Conservation (phyloP, 2,329 filamentous ascomycete species). For the Penicillium sp. region DNA sequence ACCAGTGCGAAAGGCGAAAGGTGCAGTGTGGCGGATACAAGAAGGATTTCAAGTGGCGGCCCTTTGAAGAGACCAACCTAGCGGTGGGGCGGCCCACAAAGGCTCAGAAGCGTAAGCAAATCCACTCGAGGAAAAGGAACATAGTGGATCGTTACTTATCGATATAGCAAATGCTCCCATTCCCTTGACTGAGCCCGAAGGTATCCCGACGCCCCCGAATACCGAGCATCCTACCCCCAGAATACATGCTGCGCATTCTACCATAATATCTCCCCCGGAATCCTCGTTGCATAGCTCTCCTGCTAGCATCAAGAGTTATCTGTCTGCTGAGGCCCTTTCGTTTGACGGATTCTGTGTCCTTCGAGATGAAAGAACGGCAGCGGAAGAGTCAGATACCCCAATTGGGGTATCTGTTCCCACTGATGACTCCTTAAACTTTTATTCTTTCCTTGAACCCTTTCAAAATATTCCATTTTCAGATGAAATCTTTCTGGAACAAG, state of each 20-base stretch:
- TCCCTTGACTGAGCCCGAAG: conserved; percentile 5
- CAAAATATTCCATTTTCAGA: conserved; percentile 14
- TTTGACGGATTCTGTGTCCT: conserved; percentile 10
- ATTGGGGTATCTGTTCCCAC: conserved; percentile 16
- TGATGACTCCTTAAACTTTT: conserved; percentile 15
- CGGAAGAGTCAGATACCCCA: conserved; percentile 1
- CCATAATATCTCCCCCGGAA: conserved; percentile 10
- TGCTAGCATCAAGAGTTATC: conserved; percentile 14
- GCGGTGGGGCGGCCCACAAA: conserved; percentile 34
- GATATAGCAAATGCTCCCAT: conserved; percentile 3
- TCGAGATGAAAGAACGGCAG: conserved; percentile 4
- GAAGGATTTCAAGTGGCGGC: conserved; percentile 73
- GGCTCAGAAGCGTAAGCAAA: conserved; percentile 46
- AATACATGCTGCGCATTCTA: conserved; percentile 1
- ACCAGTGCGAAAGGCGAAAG: conserved; percentile 64
- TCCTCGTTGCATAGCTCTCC: conserved; percentile 18
- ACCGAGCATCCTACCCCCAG: conserved; percentile 16
- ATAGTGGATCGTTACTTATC: not conserved
- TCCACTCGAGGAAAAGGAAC: not conserved
- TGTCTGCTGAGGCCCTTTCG: conserved; percentile 11
- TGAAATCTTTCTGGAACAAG: conserved; percentile 10
- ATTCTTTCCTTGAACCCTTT: conserved; percentile 19
- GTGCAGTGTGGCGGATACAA: conserved; percentile 69
- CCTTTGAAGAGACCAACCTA: conserved; percentile 64
- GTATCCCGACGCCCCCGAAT: conserved; percentile 15